Evolutionary conservation across 2,329 filamentous ascomycete genomes (phyloP).

Genomic region (Chrysoporthe austroafricana): DNA sequence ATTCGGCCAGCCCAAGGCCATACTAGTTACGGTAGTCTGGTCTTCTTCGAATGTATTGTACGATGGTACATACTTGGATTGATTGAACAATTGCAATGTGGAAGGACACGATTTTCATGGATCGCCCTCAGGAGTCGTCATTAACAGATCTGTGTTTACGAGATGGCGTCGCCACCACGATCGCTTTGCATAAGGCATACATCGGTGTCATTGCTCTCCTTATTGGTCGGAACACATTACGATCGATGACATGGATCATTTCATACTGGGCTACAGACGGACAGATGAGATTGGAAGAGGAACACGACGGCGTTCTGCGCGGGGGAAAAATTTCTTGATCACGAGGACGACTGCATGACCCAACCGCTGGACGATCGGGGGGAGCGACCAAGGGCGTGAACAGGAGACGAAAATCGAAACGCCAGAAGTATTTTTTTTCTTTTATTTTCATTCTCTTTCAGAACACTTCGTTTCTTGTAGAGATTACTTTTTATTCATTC

Average conservation of each 20-base stretch:
- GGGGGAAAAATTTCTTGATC: conserved; percentile 14
- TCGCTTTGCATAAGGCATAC: conserved; percentile 21
- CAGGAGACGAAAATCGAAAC: background rate
- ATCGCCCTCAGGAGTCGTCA: background rate
- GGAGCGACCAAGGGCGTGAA: background rate
- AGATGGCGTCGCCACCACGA: background rate
- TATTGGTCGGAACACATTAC: background rate
- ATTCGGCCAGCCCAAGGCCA: conserved; percentile 26
- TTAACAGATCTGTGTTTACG: background rate
- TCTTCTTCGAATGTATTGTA: background rate
- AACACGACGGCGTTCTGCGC: conserved; percentile 13
- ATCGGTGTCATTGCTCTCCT: background rate
- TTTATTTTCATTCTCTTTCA: background rate
- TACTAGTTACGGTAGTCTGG: conserved; percentile 16
- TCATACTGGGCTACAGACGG: background rate
- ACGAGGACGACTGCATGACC: conserved; percentile 17
- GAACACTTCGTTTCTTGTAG: conserved; percentile 25
- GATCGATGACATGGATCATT: conserved; percentile 20
- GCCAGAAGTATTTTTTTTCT: conserved; percentile 1
- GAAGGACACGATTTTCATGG: background rate
- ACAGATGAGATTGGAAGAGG: conserved; percentile 8
- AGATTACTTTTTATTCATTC: background rate
- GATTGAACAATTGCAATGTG: background rate
- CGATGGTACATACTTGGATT: background rate
- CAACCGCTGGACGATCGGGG: conserved; percentile 16